Evolutionary conservation across 2,329 filamentous ascomycete genomes (phyloP).

Genomic region (Ophiognomonia clavigignenti-juglandacearum): DNA sequence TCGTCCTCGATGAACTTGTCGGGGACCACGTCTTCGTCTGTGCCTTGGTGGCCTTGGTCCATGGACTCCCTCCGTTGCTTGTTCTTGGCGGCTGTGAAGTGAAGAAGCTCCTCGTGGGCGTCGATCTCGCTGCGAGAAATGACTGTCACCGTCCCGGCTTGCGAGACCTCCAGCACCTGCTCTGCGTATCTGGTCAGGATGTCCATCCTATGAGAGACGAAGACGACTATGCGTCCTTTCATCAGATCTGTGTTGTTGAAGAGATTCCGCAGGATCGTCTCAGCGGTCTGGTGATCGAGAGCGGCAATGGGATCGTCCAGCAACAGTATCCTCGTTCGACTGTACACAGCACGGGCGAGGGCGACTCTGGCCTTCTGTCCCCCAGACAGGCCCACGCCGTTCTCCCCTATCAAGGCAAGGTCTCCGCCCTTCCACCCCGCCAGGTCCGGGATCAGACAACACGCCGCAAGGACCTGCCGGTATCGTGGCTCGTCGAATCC

Average conservation of each 20-base stretch:
- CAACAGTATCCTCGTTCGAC: constrained; percentile 49
- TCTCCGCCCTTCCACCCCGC: constrained; percentile 53
- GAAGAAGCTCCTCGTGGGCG: constrained; percentile 36
- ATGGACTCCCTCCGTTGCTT: constrained; percentile 29
- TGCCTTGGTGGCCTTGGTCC: constrained; percentile 19
- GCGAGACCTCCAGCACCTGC: constrained; percentile 67
- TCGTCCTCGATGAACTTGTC: constrained; percentile 77
- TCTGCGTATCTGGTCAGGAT: constrained; percentile 68
- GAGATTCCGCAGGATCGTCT: constrained; percentile 55
- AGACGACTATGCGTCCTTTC: constrained; percentile 64
- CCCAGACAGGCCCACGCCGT: constrained; percentile 58
- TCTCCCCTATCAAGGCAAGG: constrained; percentile 55
- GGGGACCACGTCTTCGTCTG: constrained; percentile 30
- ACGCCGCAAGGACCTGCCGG: constrained; percentile 55
- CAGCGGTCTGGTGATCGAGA: constrained; percentile 58
- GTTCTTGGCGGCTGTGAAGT: constrained; percentile 27
- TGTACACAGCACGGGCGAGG: constrained; percentile 59
- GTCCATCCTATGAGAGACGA: constrained; percentile 77
- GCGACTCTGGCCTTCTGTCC: constrained; percentile 61
- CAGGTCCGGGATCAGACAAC: constrained; percentile 52
- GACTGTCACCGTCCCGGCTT: constrained; percentile 27
- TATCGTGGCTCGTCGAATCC: constrained; percentile 53
- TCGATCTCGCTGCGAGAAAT: constrained; percentile 23
- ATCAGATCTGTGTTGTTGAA: constrained; percentile 35
- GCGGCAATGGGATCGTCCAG: constrained; percentile 61